Evolutionary conservation across 805 yeast genomes (phyloP).

Genomic region (Hanseniaspora valbyensis): DNA sequence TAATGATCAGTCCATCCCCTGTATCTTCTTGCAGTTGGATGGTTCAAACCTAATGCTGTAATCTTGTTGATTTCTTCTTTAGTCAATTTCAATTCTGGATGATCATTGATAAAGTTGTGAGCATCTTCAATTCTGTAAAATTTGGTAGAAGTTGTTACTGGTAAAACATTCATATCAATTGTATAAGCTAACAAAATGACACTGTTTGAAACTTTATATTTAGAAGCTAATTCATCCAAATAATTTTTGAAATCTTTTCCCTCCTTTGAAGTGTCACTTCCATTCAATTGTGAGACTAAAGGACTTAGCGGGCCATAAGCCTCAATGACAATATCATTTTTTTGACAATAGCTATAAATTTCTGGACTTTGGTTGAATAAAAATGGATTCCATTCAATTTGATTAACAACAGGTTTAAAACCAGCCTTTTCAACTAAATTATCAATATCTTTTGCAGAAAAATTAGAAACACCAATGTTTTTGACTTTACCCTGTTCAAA

Average conservation of each 20-base stretch:
- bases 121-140: conserved; percentile 47
- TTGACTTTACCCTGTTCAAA: conserved; percentile 45
- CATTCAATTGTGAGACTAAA: conserved; percentile 22
- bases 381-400: conserved; percentile 53
- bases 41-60: conserved; percentile 33
- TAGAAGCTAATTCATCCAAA: conserved; percentile 37
- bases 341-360: conserved; percentile 38
- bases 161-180: conserved; percentile 50
- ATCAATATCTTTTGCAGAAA: conserved; percentile 37
- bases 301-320: conserved; percentile 66
- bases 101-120: conserved; percentile 38
- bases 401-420: conserved; percentile 46
- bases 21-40: conserved; percentile 28
- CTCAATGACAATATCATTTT: conserved; percentile 42
- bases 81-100: conserved; percentile 36
- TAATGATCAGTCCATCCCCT: conserved; percentile 23
- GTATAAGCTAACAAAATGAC: conserved; percentile 64
- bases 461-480: conserved; percentile 54
- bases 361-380: conserved; percentile 59
- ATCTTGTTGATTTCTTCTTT: conserved; percentile 40
- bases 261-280: conserved; percentile 8
- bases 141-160: conserved; percentile 63
- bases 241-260: conserved; percentile 27
- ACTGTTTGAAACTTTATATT: conserved; percentile 51
- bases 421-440: conserved; percentile 31